These are phyloP conservation scores for Penicillium chermesinum DNA, from an alignment of 495 filamentous ascomycete genomes.

Conservation along the genomic window DNA sequence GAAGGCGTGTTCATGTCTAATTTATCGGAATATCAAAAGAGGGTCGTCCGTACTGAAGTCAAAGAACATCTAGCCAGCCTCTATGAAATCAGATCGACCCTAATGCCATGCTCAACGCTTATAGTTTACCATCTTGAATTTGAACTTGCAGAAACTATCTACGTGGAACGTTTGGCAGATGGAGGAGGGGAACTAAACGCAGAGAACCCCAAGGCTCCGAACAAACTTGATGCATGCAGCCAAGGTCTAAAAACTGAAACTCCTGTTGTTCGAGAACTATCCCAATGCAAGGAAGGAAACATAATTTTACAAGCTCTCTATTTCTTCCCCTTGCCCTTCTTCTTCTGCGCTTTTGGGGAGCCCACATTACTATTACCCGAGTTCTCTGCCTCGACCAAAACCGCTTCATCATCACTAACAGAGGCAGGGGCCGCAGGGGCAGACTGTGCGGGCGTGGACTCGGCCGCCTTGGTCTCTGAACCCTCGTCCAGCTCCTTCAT, in stretches of 20 bases:
- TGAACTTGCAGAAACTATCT: too few species aligned
- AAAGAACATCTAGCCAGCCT: constrained; percentile 4
- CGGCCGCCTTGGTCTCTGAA: constrained; percentile 12
- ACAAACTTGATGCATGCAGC: too few species aligned
- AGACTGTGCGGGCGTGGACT: constrained; percentile 28
- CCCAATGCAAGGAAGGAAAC: constrained; percentile 1
- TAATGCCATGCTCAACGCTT: too few species aligned
- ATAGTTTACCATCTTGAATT: too few species aligned
- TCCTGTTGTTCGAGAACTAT: neutral
- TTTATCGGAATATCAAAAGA: constrained; percentile 8
- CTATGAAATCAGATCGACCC: too few species aligned
- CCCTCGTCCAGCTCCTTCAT: constrained; percentile 74
- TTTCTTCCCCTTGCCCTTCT: constrained; percentile 81
- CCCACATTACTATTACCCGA: constrained; percentile 37
- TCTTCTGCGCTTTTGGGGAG: constrained; percentile 41
- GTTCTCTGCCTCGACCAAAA: constrained; percentile 71
- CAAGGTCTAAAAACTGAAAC: constrained; percentile 8
- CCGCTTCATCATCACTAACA: constrained; percentile 75
- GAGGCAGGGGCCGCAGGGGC: constrained; percentile 13
- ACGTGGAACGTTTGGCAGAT: too few species aligned
- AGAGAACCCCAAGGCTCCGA: too few species aligned
- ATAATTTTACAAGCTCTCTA: constrained; percentile 32
- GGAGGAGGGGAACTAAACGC: too few species aligned
- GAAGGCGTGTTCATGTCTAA: constrained; percentile 5
- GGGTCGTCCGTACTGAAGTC: constrained; percentile 1